Conservation (phyloP, 2,329 filamentous ascomycete species). For the Orbilia blumenaviensis region DNA sequence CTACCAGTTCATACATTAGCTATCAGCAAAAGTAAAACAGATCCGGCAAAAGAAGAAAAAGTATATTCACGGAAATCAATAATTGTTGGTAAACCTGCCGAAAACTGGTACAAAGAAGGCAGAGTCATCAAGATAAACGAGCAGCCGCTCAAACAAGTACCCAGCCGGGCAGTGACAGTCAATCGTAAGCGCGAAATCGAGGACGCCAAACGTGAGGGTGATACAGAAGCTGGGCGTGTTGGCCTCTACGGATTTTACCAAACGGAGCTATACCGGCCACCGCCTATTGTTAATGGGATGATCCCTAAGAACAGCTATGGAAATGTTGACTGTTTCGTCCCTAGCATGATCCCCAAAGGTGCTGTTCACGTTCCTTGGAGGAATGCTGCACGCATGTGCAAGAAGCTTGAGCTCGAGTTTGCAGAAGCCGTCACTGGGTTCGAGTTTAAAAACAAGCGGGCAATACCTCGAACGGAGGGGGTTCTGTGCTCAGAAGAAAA, state of each 20-base stretch:
- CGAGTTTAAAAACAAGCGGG: conserved; percentile 82
- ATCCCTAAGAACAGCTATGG: conserved; percentile 85
- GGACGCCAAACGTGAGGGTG: conserved; percentile 80
- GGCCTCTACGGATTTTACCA: conserved; percentile 66
- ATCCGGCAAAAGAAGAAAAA: conserved; percentile 65
- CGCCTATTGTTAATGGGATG: conserved; percentile 75
- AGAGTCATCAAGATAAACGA: conserved; percentile 78
- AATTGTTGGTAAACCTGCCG: conserved; percentile 76
- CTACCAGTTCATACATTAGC: conserved; percentile 70
- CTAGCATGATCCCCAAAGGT: conserved; percentile 17
- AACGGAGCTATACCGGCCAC: conserved; percentile 74
- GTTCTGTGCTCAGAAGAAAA: conserved; percentile 78
- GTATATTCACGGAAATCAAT: conserved; percentile 86
- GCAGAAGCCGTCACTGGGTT: conserved; percentile 92
- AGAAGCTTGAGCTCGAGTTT: conserved; percentile 80
- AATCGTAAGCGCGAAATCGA: conserved; percentile 88
- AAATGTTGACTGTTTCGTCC: conserved; percentile 68
- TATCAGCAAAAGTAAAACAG: conserved; percentile 61
- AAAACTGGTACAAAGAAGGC: conserved; percentile 92
- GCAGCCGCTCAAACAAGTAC: conserved; percentile 74
- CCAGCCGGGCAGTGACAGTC: conserved; percentile 79
- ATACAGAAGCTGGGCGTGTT: conserved; percentile 34
- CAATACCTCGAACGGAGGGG: conserved; percentile 84
- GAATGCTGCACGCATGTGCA: conserved; percentile 76
- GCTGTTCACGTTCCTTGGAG: conserved; percentile 27